Conservation (phyloP, 2,329 filamentous ascomycete species). For the Chrysosporium keratinophilum region DNA sequence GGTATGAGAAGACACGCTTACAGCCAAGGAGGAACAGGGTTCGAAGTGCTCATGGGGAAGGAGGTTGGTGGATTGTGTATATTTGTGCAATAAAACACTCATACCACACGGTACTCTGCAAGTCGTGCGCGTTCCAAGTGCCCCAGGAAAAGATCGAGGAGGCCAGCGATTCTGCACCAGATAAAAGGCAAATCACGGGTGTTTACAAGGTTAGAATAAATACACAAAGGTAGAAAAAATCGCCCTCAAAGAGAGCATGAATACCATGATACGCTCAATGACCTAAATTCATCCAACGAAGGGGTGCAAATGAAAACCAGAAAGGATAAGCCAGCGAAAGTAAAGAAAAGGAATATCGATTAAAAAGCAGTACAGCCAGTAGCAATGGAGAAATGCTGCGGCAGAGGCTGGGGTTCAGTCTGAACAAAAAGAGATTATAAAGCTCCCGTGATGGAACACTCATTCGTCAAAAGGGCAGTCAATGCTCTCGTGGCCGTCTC, state of each 20-base stretch:
- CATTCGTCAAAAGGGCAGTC: slow-evolving; percentile 83
- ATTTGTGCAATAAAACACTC: neutral
- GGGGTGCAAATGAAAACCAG: neutral
- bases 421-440: neutral
- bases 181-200: neutral
- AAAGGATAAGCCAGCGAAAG: neutral
- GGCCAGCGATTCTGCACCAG: neutral
- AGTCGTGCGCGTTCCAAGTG: neutral
- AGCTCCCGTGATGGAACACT: slow-evolving; percentile 13
- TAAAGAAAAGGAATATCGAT: neutral
- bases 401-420: neutral
- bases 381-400: neutral
- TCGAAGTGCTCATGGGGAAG: neutral
- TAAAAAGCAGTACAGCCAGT: neutral
- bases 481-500: slow-evolving; percentile 91
- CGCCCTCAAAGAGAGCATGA: neutral
- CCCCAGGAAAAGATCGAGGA: neutral
- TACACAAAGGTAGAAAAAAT: neutral
- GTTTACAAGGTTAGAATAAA: neutral
- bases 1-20: too few relatives aligned
- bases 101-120: neutral
- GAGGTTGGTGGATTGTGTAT: neutral
- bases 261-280: neutral
- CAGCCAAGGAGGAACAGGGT: neutral
- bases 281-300: neutral